These are phyloP conservation scores for Fusarium tanahbumbuense DNA, from an alignment of 2,329 filamentous ascomycete species.

Conservation along the genomic window DNA sequence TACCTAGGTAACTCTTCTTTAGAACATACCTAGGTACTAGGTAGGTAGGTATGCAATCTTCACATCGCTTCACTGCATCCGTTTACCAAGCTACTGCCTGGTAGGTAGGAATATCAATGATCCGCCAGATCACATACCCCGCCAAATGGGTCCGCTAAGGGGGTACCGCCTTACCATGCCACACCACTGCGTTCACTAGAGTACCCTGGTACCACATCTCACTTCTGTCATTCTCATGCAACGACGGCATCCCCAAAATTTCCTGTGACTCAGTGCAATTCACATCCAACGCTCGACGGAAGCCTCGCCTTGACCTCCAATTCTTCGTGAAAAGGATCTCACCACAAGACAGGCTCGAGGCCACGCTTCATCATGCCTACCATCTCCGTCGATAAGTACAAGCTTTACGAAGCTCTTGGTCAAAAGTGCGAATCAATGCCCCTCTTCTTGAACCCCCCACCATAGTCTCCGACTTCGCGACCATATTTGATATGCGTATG, in stretches of 20 bases:
- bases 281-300: conserved; percentile 37
- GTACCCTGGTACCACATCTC: conserved; percentile 30
- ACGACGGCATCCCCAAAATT: conserved; percentile 51
- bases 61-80: not conserved
- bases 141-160: conserved; percentile 38
- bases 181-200: not conserved
- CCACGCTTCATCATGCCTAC: conserved; percentile 79
- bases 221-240: conserved; percentile 11
- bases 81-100: no score
- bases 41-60: not conserved
- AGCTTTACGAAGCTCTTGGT: conserved; percentile 91
- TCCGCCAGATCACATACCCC: conserved; percentile 45
- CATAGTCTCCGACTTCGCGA: conserved; percentile 36
- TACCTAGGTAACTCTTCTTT: no score
- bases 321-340: conserved; percentile 34
- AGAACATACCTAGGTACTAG: no score
- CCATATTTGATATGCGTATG: conserved; percentile 6
- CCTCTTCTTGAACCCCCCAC: conserved; percentile 38
- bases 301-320: conserved; percentile 33
- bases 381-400: conserved; percentile 95
- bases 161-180: conserved; percentile 21
- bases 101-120: conserved; percentile 47
- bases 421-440: conserved; percentile 71
- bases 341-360: conserved; percentile 37
- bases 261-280: conserved; percentile 55